Percentiles rank a stretch among this genome's conserved stretches.
Evolutionary conservation across 495 filamentous ascomycete genomes (phyloP).

Genomic region (Bryoglossum gracile): DNA sequence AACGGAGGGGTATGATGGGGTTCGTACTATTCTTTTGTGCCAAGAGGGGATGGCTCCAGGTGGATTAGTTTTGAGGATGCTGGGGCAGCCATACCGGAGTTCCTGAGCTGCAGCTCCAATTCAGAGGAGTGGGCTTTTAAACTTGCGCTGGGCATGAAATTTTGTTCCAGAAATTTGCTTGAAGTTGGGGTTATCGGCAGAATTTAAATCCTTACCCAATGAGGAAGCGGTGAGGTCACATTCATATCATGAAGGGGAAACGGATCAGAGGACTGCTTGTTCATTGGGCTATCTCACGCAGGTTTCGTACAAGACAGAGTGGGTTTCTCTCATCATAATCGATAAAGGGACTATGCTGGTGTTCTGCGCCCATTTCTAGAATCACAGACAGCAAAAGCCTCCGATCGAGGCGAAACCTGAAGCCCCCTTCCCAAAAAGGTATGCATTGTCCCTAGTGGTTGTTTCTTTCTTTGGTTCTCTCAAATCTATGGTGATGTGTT

Average conservation of each 20-base stretch:
- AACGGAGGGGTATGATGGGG: slow-evolving; percentile 12
- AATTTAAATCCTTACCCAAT: too few relatives aligned
- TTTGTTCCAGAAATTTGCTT: too few relatives aligned
- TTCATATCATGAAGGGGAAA: too few relatives aligned
- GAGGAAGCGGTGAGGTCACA: too few relatives aligned
- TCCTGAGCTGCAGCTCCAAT: too few relatives aligned
- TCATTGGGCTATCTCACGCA: slow-evolving; percentile 1
- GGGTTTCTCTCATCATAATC: neutral
- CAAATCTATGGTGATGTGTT: slow-evolving; percentile 52
- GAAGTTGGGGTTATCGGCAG: too few relatives aligned
- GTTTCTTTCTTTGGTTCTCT: slow-evolving; percentile 23
- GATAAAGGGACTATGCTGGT: slow-evolving; percentile 21
- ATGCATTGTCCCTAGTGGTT: slow-evolving; percentile 20
- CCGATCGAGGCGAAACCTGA: slow-evolving; percentile 6
- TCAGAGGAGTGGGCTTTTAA: too few relatives aligned
- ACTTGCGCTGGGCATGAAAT: too few relatives aligned
- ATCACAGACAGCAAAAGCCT: slow-evolving; percentile 15
- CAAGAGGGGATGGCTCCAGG: slow-evolving; percentile 56
- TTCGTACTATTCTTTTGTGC: slow-evolving; percentile 66
- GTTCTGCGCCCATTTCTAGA: slow-evolving; percentile 24
- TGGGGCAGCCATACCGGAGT: slow-evolving; percentile 9
- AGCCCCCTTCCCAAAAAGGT: slow-evolving; percentile 14
- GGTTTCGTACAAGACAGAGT: slow-evolving; percentile 1
- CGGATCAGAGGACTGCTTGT: too few relatives aligned
- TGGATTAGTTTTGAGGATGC: slow-evolving; percentile 26